Evolutionary conservation across 78 protist genomes (phyloP).

Genomic region (Ministeria vibrans): DNA sequence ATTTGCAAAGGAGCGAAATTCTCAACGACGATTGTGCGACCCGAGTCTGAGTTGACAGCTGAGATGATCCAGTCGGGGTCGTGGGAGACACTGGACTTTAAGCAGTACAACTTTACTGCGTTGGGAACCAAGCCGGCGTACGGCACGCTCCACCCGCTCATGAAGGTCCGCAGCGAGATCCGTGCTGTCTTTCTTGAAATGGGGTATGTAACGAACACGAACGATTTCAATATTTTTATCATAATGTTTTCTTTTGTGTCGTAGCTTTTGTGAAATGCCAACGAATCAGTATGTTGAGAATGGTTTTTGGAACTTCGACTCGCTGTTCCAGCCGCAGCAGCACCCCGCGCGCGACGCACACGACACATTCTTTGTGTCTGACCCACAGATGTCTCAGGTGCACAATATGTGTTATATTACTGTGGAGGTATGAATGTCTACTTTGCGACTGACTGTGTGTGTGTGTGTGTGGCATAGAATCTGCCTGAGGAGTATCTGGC

Average conservation of each 20-base stretch:
- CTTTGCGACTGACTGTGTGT: background rate
- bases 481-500: slow-evolving; percentile 81
- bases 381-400: background rate
- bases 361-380: slow-evolving; percentile 95
- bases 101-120: slow-evolving; percentile 56
- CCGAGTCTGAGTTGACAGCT: background rate
- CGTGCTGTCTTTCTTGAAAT: slow-evolving; percentile 90
- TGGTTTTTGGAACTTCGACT: slow-evolving; percentile 99
- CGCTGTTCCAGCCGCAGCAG: slow-evolving; percentile 97
- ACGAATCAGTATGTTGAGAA: slow-evolving; percentile 88
- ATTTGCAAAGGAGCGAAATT: too few relatives aligned
- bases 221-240: background rate
- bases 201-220: slow-evolving; percentile 51
- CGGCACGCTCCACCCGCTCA: slow-evolving; percentile 91
- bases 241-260: background rate
- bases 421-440: background rate
- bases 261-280: slow-evolving; percentile 92
- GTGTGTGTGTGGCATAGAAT: background rate
- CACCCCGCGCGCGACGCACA: slow-evolving; percentile 99
- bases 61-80: slow-evolving; percentile 10
- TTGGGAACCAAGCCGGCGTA: slow-evolving; percentile 24
- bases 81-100: slow-evolving; percentile 32
- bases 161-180: slow-evolving; percentile 86
- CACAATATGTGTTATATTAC: too few relatives aligned
- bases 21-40: slow-evolving; percentile 11